These are phyloP conservation scores for Pelargonium myrrhifolium DNA, from an alignment of 441 rosid genomes.

Conservation along the genomic window DNA sequence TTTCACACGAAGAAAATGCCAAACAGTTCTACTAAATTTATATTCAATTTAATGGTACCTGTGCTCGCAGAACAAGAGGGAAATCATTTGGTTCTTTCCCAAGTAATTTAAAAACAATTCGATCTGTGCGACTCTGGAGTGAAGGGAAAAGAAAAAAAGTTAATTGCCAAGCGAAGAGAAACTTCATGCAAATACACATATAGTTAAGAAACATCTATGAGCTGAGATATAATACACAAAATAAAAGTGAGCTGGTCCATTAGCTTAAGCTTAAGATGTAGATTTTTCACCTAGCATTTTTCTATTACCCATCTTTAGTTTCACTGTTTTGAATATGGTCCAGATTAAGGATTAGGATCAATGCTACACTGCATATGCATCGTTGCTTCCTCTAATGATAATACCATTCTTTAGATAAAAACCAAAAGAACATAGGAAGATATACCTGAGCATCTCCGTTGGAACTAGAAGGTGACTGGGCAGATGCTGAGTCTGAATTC, in stretches of 20 bases:
- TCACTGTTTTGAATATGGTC: not conserved
- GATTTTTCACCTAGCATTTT: no score
- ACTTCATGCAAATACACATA: constrained; percentile 2
- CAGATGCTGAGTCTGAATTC: constrained; percentile 91
- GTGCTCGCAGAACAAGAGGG: constrained; percentile 69
- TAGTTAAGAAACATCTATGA: not conserved
- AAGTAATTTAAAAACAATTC: constrained; percentile 81
- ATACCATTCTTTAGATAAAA: not conserved
- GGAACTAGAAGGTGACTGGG: constrained; percentile 89
- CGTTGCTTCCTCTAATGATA: constrained; percentile 4
- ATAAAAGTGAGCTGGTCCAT: not conserved
- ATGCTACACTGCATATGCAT: not conserved
- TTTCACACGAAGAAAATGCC: constrained; percentile 16
- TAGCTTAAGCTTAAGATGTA: no score
- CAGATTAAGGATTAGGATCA: not conserved
- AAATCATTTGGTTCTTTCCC: constrained; percentile 91
- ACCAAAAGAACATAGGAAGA: constrained; percentile 5
- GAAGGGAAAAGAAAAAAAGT: constrained; percentile 17
- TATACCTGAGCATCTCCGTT: constrained; percentile 78
- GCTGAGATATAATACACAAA: not conserved
- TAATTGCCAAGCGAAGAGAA: constrained; percentile 7
- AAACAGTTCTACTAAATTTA: constrained; percentile 10
- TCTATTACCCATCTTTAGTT: not conserved
- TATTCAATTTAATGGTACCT: constrained; percentile 39
- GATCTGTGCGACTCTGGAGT: constrained; percentile 77